Evolutionary conservation across 257 asterid species (phyloP), one percentile per base, ranked within the genome.

Genomic region (Rauvolfia tetraphylla): DNA sequence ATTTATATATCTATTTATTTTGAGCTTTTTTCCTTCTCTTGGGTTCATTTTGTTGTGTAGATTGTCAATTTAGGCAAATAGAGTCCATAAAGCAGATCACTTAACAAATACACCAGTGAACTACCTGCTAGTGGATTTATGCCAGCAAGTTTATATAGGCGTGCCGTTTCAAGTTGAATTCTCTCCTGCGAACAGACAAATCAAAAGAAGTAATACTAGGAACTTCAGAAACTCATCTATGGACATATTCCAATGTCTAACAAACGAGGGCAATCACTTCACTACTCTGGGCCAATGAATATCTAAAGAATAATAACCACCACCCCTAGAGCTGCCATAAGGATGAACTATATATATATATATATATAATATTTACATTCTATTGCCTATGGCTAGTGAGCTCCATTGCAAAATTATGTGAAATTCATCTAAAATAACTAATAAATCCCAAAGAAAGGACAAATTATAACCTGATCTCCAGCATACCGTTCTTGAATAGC

Each of bases 101-200:
- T 9, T 4, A 62, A 61, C 29, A 79, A 75, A 58, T 22, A 72
- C 44, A 20, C 48, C 4, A 53, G 49, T 29, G 65, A 74, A 20
- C 67, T 85, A 95, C 99, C 99, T 89, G 99, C 99, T 58, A 95
- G 79, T 59, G 99, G 99, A 81, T 95, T 95, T 85, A 95, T 86
- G 80, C 98, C 98, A 85, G 99, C 98, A 81, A 95, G 83, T 85
- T 95, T 95, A 86, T 95, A 95, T 84, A 95, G 85, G 22, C 99
- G 92, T 74, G 97, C 98, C 51, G 97, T 95, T 85, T 95, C 99
- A 0, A 91, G 89, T 87, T 95, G 99, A 80, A 90, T 88, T 78
- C 88, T 91, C 90, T 95, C 99, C 99, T 95, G 90, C 61, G 68
- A 73, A 83, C 68, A 81, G 74, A 82, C 31, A 69, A 34, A 79